Evolutionary conservation across 2,329 filamentous ascomycete species (phyloP).

Genomic region (Pseudocercospora fijiensis): DNA sequence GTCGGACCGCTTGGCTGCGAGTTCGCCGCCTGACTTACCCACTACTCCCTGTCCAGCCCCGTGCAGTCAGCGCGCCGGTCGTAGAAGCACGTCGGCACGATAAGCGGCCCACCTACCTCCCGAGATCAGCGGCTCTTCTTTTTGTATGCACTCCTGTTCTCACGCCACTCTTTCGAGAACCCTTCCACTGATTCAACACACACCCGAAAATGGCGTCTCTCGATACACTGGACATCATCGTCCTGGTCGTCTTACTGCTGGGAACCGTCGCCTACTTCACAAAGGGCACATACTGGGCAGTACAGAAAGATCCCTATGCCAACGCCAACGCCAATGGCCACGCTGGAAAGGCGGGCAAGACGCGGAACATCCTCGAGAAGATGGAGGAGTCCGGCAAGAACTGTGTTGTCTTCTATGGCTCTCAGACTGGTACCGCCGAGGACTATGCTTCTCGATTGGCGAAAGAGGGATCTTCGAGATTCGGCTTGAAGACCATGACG

Average conservation of each 20-base stretch:
- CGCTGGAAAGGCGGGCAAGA: constrained; percentile 74
- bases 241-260: constrained; percentile 79
- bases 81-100: neutral
- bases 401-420: constrained; percentile 97
- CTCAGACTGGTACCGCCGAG: constrained; percentile 96
- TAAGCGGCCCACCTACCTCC: neutral
- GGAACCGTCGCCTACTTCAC: constrained; percentile 95
- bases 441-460: constrained; percentile 95
- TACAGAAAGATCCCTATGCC: constrained; percentile 85
- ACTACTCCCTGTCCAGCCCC: neutral
- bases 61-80: neutral
- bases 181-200: neutral
- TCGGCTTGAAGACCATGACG: constrained; percentile 96
- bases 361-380: constrained; percentile 90
- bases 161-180: neutral
- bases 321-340: constrained; percentile 66
- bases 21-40: neutral
- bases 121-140: constrained; percentile 2
- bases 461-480: constrained; percentile 95
- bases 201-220: constrained; percentile 81
- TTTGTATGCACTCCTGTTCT: constrained; percentile 8
- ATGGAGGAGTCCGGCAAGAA: constrained; percentile 96
- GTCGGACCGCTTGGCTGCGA: constrained; percentile 5
- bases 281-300: constrained; percentile 90
- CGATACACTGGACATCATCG: constrained; percentile 90